Evolutionary conservation across 2,329 filamentous ascomycete genomes (phyloP).

Genomic region (Aspergillus phoenicis): DNA sequence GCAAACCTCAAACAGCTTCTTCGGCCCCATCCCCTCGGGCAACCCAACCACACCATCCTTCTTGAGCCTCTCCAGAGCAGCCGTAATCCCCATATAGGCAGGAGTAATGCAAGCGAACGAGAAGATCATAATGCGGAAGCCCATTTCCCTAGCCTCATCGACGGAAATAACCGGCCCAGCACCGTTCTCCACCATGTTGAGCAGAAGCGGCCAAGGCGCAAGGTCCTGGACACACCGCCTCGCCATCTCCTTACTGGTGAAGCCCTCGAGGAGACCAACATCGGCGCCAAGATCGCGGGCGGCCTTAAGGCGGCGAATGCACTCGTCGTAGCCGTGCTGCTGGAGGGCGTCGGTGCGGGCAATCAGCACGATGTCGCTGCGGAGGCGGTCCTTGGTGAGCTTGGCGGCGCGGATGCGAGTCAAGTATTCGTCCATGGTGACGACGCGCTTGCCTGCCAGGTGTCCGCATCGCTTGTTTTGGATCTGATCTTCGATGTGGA

Average conservation of each 20-base stretch:
- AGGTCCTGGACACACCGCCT: conserved; percentile 39
- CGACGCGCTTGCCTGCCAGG: conserved; percentile 43
- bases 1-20: conserved; percentile 45
- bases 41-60: conserved; percentile 37
- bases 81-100: conserved; percentile 40
- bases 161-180: conserved; percentile 41
- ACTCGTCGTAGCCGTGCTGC: conserved; percentile 45
- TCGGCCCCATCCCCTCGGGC: conserved; percentile 35
- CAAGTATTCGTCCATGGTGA: conserved; percentile 37
- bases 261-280: conserved; percentile 46
- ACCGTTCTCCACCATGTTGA: conserved; percentile 50
- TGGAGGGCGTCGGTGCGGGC: conserved; percentile 45
- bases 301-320: conserved; percentile 41
- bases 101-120: conserved; percentile 42
- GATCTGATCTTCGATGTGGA: conserved; percentile 62
- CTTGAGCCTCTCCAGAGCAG: conserved; percentile 39
- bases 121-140: conserved; percentile 49
- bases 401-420: conserved; percentile 42
- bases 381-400: conserved; percentile 34
- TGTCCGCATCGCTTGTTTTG: conserved; percentile 46
- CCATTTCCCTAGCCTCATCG: conserved; percentile 43
- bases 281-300: conserved; percentile 44
- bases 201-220: conserved; percentile 42
- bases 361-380: conserved; percentile 48
- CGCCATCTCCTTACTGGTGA: conserved; percentile 42